Percentiles rank a stretch among this genome's conserved stretches.
Evolutionary conservation across 768 basidiomycete genomes (phyloP).

Genomic region (Fomitopsis pulvina): DNA sequence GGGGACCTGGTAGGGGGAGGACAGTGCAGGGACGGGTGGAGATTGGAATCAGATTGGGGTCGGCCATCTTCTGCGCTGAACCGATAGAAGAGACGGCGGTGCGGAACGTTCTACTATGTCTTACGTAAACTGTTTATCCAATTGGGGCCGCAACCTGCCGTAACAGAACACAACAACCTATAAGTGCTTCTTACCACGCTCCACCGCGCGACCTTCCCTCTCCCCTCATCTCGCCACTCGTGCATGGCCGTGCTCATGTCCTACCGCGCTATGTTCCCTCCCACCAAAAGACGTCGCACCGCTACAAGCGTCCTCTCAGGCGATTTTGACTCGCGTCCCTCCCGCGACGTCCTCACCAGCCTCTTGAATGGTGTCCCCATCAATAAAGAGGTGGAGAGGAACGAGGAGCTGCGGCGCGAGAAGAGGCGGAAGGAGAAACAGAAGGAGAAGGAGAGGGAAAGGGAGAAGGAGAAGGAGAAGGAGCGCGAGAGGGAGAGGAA

Average conservation of each 20-base stretch:
- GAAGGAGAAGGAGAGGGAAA: constrained; percentile 25
- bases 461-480: constrained; percentile 40
- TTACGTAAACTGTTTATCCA: constrained; percentile 19
- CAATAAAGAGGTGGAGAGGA: constrained; percentile 56
- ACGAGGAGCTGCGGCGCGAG: constrained; percentile 48
- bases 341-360: constrained; percentile 74
- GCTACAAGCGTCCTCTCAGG: constrained; percentile 76
- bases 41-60: constrained; percentile 15
- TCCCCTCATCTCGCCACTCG: constrained; percentile 13
- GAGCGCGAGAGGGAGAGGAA: constrained; percentile 26
- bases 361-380: constrained; percentile 69
- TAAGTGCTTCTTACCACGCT: constrained; percentile 22
- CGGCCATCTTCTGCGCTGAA: constrained; percentile 8
- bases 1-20: neutral
- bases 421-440: constrained; percentile 40
- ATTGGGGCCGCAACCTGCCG: constrained; percentile 20
- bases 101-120: constrained; percentile 12
- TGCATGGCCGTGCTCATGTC: constrained; percentile 15
- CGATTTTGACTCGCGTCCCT: constrained; percentile 58
- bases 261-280: constrained; percentile 6
- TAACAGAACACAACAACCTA: constrained; percentile 24
- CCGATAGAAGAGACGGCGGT: constrained; percentile 12
- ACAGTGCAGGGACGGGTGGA: neutral
- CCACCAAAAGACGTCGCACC: constrained; percentile 38
- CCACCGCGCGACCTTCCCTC: constrained; percentile 15